These are phyloP conservation scores for Acarospora socialis DNA, from an alignment of 2,329 filamentous ascomycete genomes.

Conservation along the genomic window DNA sequence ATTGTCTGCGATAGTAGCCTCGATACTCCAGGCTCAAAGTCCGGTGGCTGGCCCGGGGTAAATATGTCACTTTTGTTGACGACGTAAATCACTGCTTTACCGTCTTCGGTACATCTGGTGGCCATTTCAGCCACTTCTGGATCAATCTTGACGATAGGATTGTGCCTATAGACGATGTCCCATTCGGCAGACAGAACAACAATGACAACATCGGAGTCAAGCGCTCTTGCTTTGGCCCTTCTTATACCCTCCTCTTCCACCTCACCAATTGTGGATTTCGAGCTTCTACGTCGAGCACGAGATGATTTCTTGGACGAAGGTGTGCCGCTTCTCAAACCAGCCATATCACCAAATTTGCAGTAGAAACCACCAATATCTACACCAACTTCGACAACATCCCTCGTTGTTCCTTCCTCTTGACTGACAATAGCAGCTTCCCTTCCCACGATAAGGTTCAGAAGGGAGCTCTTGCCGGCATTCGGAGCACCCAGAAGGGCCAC, in stretches of 20 bases:
- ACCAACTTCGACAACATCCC: conserved; percentile 84
- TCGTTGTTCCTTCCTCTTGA: conserved; percentile 78
- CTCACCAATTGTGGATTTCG: conserved; percentile 40
- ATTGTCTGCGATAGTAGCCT: too few species aligned
- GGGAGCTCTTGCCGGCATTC: conserved; percentile 87
- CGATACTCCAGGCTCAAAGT: too few species aligned
- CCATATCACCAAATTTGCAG: conserved; percentile 90
- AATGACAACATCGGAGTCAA: conserved; percentile 73
- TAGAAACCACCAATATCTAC: conserved; percentile 82
- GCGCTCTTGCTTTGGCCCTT: conserved; percentile 65
- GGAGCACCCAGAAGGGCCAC: conserved; percentile 81
- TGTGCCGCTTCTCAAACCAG: conserved; percentile 53
- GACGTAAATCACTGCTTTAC: conserved; percentile 41
- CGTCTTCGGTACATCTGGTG: conserved; percentile 32
- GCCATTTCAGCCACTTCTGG: conserved; percentile 42
- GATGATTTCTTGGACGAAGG: conserved; percentile 12
- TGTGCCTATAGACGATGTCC: conserved; percentile 18
- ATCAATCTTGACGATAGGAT: conserved; percentile 28
- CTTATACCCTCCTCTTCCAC: conserved; percentile 86
- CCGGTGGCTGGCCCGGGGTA: too few species aligned
- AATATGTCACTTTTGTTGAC: conserved; percentile 48
- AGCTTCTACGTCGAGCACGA: conserved; percentile 10
- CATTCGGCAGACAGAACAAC: conserved; percentile 62
- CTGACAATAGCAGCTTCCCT: conserved; percentile 93
- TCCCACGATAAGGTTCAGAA: conserved; percentile 81